Conservation (phyloP, 164 flowering plant species). For the Vitis rotundifolia region DNA sequence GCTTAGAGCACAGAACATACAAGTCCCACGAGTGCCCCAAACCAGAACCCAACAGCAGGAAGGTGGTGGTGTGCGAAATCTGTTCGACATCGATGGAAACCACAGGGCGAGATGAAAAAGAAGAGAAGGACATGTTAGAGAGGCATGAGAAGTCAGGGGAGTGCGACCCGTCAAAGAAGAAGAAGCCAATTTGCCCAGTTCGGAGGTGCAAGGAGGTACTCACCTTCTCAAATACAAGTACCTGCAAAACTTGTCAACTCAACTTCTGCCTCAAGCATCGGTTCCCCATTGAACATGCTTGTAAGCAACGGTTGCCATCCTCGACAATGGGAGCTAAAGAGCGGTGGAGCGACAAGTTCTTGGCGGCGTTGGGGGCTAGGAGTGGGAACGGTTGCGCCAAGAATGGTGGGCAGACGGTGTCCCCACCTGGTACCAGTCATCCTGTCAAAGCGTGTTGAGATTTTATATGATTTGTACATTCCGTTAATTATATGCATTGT, state of each 20-base stretch:
- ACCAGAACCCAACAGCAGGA: slow-evolving; percentile 59
- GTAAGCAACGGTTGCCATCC: slow-evolving; percentile 21
- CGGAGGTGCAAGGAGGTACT: slow-evolving; percentile 63
- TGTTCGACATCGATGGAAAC: slow-evolving; percentile 75
- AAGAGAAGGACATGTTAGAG: slow-evolving; percentile 40
- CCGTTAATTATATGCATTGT: no score
- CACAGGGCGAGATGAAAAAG: slow-evolving; percentile 41
- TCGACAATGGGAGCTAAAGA: slow-evolving; percentile 5
- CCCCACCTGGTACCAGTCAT: slow-evolving; percentile 26
- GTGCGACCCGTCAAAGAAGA: slow-evolving; percentile 81
- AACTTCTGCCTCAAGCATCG: slow-evolving; percentile 82
- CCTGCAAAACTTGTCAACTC: slow-evolving; percentile 62
- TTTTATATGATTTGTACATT: neutral
- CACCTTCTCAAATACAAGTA: slow-evolving; percentile 66
- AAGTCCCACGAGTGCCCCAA: slow-evolving; percentile 76
- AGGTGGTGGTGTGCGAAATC: slow-evolving; percentile 62
- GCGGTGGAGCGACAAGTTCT: slow-evolving; percentile 35
- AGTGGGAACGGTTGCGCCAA: slow-evolving; percentile 48
- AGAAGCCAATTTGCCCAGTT: slow-evolving; percentile 72
- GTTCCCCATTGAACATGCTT: slow-evolving; percentile 77
- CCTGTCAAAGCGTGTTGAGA: slow-evolving; percentile 52
- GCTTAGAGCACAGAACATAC: slow-evolving; percentile 74
- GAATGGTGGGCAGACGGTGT: slow-evolving; percentile 7
- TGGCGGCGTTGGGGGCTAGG: slow-evolving; percentile 65
- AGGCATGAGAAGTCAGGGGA: slow-evolving; percentile 62